phyloP scores from a whole-genome alignment of 768 basidiomycete genomes.

The Lactifluus piperatus region DNA sequence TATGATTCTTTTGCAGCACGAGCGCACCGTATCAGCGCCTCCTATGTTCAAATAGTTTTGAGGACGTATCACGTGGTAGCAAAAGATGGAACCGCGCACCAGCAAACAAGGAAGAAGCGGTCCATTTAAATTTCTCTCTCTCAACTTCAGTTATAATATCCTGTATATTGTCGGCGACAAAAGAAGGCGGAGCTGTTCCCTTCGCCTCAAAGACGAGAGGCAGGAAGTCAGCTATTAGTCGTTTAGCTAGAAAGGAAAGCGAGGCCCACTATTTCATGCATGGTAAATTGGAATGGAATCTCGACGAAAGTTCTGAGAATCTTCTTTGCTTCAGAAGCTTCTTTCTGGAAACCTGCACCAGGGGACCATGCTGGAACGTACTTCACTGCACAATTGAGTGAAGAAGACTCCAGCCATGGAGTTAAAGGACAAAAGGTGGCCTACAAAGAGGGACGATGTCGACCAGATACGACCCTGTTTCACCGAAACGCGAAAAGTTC shows the following conservation, averaged over 20 bases:
- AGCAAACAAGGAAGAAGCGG: constrained; percentile 5
- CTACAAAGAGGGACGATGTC: background rate
- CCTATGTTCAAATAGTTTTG: background rate
- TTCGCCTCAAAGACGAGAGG: background rate
- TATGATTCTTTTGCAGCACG: background rate
- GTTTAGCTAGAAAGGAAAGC: background rate
- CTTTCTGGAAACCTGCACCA: background rate
- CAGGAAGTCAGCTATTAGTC: background rate
- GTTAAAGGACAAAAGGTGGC: background rate
- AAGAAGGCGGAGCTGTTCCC: background rate
- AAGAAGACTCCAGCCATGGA: background rate
- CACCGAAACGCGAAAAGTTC: background rate
- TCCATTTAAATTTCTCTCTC: background rate
- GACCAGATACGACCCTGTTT: background rate
- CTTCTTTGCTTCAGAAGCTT: background rate
- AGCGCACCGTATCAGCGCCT: constrained; percentile 18
- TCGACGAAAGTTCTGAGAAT: background rate
- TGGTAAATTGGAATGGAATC: constrained; percentile 3
- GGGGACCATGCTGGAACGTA: constrained; percentile 3
- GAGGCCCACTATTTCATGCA: background rate
- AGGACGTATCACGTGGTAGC: background rate
- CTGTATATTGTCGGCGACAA: constrained; percentile 3
- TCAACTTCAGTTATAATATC: background rate
- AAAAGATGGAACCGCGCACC: background rate
- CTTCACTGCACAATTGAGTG: background rate